Base-by-base conservation (phyloP, 2,329 filamentous ascomycete species). In the Trichoderma endophyticum region DNA sequence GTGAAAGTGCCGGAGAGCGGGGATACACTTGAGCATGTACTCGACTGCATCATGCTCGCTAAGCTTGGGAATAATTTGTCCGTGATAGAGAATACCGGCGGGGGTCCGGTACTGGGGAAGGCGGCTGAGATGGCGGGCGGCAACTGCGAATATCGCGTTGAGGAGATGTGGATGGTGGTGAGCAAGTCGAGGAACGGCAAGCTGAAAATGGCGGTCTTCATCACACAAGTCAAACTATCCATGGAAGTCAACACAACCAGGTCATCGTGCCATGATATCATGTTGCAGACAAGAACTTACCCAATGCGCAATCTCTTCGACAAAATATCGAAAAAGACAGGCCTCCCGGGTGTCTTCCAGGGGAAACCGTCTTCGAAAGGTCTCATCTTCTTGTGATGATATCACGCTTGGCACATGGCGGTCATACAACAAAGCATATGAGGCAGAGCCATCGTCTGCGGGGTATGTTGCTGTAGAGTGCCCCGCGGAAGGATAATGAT, bases 231-330 rank as follows among this genome's bases (percentile, higher is more conserved):
- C 82, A 70, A 83, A 81, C 82, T 83, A 39, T 7, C 36, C 59
- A 77, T 73, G 5, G 6, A 18, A n/a, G 57, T 73, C 12, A 73
- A 56, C 63, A 24, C 26, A 26, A 18, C 34, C 1, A 30, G 56
- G 24, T 21, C 51, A 9, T 14, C 34, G 12, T 32, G 18, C 15
- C 3, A 3, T 5, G n/a, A 48, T 24, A 21, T 51, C 3, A 3
- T 9, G 2, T 26, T 2, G 21, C 21, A 21, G 21, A 21, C 30
- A 43, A 32, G 3, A 6, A 24, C 74, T 63, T 77, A 83, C 81
- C 81, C 81, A 83, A 62, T 81, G 81, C 9, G 82, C 82, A 12
- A 83, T 76, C 61, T 83, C 81, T 32, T 83, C 81, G 11, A 82
- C 77, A 71, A 82, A 83, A 65, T 83, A 83, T 4, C 81, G 75